A percentile compares a stretch with the other conserved stretches of the same genome.
phyloP scores from a whole-genome alignment of 192 early-diverging fungal genomes.

The Gigaspora rosea region DNA sequence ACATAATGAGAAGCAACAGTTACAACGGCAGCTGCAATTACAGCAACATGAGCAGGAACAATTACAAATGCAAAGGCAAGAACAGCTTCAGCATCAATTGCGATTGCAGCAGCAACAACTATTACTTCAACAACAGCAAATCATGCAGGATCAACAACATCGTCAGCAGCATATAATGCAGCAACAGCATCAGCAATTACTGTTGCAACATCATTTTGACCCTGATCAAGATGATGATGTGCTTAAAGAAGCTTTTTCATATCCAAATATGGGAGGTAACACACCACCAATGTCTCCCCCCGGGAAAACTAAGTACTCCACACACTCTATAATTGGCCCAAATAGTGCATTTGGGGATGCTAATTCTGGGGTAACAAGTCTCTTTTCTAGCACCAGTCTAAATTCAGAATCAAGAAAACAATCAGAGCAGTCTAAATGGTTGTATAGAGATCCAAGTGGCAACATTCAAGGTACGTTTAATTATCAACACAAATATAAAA shows the following conservation, averaged over 20 bases:
- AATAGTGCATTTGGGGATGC: conserved; percentile 17
- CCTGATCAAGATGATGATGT: conserved; percentile 38
- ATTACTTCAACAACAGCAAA: conserved; percentile 15
- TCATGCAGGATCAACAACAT: neutral
- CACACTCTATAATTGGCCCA: conserved; percentile 10
- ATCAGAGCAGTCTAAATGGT: conserved; percentile 62
- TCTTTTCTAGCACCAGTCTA: conserved; percentile 12
- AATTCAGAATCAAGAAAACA: conserved; percentile 22
- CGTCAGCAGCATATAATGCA: conserved; percentile 14
- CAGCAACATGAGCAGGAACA: conserved; percentile 9
- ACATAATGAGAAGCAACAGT: neutral
- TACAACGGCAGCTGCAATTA: neutral
- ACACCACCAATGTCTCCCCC: conserved; percentile 34
- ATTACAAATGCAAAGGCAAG: neutral
- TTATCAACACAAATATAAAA: neutral
- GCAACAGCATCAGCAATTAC: conserved; percentile 16
- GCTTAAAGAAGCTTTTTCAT: conserved; percentile 36
- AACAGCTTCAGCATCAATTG: neutral
- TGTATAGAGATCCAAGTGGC: conserved; percentile 83
- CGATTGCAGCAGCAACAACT: conserved; percentile 17
- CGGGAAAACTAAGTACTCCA: conserved; percentile 11
- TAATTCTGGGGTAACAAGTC: neutral
- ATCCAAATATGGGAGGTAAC: conserved; percentile 19
- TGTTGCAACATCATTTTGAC: conserved; percentile 22
- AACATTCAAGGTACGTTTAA: conserved; percentile 68